Percentiles rank a stretch among this genome's conserved stretches.
Conservation (phyloP, 257 asterid genomes). For the Gentiana straminea region DNA sequence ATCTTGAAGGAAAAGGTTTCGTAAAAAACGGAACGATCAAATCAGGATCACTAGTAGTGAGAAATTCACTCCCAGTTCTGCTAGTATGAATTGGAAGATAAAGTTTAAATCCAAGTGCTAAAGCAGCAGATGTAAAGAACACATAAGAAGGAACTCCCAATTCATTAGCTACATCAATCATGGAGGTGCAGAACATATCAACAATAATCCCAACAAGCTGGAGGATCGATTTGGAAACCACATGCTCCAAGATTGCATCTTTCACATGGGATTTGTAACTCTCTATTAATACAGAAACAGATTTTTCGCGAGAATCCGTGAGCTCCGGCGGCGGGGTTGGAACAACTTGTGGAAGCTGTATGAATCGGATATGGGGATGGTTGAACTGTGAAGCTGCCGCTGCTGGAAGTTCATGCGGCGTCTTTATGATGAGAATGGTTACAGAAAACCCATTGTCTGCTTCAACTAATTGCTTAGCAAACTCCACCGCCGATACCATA, state of each 20-base stretch:
- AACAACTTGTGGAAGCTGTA: neutral
- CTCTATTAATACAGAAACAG: neutral
- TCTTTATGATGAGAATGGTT: neutral
- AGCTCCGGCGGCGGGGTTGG: neutral
- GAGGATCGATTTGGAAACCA: neutral
- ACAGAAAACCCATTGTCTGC: neutral
- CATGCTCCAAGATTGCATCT: neutral
- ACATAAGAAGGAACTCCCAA: neutral
- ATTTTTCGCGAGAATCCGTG: neutral
- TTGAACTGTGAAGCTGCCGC: neutral
- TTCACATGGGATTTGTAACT: slow-evolving; percentile 1
- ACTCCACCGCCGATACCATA: neutral
- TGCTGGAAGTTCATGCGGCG: neutral
- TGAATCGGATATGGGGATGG: neutral
- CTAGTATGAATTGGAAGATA: neutral
- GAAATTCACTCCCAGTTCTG: neutral
- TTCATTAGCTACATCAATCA: slow-evolving; percentile 7
- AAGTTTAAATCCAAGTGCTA: neutral
- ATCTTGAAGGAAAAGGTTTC: neutral
- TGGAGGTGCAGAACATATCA: slow-evolving; percentile 2
- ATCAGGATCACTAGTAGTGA: neutral
- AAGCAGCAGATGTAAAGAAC: slow-evolving; percentile 1
- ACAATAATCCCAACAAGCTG: neutral
- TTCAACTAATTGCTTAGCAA: neutral
- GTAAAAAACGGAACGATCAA: neutral